Evolutionary conservation across 352 stramenopile species (phyloP), one percentile per base, ranked within the genome.

Genomic region (Thalassiosira exigua): DNA sequence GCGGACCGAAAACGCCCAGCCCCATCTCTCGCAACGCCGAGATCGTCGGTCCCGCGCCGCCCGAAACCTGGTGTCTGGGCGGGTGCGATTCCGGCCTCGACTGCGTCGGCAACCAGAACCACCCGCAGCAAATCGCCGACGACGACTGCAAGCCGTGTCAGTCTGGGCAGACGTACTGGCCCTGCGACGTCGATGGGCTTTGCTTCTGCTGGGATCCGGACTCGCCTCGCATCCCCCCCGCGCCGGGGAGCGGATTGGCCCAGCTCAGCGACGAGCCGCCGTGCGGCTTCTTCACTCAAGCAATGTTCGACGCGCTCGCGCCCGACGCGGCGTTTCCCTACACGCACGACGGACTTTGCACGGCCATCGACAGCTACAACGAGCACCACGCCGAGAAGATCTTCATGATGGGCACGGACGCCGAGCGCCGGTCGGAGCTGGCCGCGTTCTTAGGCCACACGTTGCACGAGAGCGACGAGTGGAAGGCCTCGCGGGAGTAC

Each of bases 351-450:
- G 79, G 79, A 4, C 39, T 86, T 1, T 86, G 79, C 57, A 26
- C 50, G 30, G 72, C 79, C 24, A 82, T 86, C 36, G 72, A 82
- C 53, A 48, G 73, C 39, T 86, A 86, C 68, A 86, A 86, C 51
- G 68, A 82, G 22, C 39, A 42, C 30, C 79, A 86, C 53, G 68
- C 61, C 11, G 79, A 82, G 44, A 82, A 86, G 46, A 76, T 82
- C n/a, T 82, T 82, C 52, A 82, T 80, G 67, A 86, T 86, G 79
- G 79, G 79, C 1, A 72, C 79, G 32, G 72, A 82, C 30, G 22
- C 69, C 3, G 59, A 81, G 22, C 51, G 65, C 22, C 79, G 75
- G 56, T 36, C 64, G 12, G 79, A 86, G 51, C 54, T 82, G 24
- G 79, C 73, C 0, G 21, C 61, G 1, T 86, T 86, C 19, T 51